Evolutionary conservation across 108 stramenopile genomes (phyloP), one percentile per base, ranked within the genome.

Genomic region (Pseudonitzschia delicatissima): DNA sequence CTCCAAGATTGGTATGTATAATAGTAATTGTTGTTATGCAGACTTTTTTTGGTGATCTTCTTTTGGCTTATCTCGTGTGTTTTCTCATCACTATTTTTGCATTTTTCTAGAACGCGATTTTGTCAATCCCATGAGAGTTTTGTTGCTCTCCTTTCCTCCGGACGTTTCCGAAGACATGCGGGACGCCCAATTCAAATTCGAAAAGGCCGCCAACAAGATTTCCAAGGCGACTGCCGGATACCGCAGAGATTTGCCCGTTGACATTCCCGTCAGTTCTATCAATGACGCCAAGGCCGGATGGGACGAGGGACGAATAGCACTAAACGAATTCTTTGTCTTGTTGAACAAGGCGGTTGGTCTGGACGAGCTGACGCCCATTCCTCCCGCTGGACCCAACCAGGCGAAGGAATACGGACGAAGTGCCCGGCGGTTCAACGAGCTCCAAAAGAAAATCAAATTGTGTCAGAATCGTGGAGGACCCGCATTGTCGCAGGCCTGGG

Each of bases 251-350:
- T 62, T 94, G 45, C 86, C 92, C 18, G 78, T 94, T 1, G 92
- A 91, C 64, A 78, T 89, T 47, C 84, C 87, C 49, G 62, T 34
- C 33, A 74, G 42, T 27, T 72, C 69, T 15, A 77, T 87, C 13
- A 49, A 62, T 0, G 23, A 45, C 2, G 88, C 88, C 36, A 62
- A 64, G 49, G 67, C 45, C 18, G 89, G 86, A 8, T 94, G 92
- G 92, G 80, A 90, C 23, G 92, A 91, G n/a, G 92, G 92, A 9
- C 77, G 92, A 18, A 17, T 88, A 23, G 92, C 89, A 0, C 44
- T 88, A 29, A 93, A 93, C 75, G 73, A 79, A 35, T 88, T 88
- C 55, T 90, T 93, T 40, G 73, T 40, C 9, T 63, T 71, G 4
- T 34, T 93, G 45, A 93, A 93, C 64, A 62, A 52, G 1, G 81